Evolutionary conservation across 768 basidiomycete genomes (phyloP).

Genomic region (Termitomyces sp.): DNA sequence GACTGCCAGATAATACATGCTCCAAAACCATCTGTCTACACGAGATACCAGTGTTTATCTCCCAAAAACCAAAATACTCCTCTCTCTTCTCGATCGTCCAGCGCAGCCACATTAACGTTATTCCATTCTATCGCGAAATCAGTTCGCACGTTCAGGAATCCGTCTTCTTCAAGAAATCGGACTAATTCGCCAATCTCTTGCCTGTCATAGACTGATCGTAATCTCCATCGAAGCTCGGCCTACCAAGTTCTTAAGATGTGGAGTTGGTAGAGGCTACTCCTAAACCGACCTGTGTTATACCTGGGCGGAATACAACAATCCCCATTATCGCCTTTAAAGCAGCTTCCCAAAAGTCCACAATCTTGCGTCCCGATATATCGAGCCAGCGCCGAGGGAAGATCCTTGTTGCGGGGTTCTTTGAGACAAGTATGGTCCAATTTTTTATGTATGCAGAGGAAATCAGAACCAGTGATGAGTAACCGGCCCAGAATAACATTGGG

Average conservation of each 20-base stretch:
- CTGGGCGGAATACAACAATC: conserved; percentile 62
- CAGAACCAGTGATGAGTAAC: conserved; percentile 50
- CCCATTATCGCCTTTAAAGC: conserved; percentile 65
- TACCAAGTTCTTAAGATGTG: conserved; percentile 19
- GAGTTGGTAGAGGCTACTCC: neutral
- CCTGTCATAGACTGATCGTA: conserved; percentile 68
- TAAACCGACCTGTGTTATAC: conserved; percentile 59
- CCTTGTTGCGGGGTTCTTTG: conserved; percentile 36
- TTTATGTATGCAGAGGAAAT: conserved; percentile 47
- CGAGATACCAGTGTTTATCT: conserved; percentile 62
- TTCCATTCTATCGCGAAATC: conserved; percentile 17
- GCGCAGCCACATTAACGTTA: conserved; percentile 21
- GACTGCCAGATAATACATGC: conserved; percentile 1
- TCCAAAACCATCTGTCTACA: conserved; percentile 23
- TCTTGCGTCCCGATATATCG: conserved; percentile 57
- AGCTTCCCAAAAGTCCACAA: conserved; percentile 66
- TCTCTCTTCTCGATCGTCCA: conserved; percentile 49
- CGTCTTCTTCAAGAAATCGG: conserved; percentile 45
- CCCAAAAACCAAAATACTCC: conserved; percentile 53
- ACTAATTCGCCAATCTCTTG: conserved; percentile 68
- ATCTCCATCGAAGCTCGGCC: conserved; percentile 67
- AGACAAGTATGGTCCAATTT: conserved; percentile 53
- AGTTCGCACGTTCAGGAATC: conserved; percentile 34
- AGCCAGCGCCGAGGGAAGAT: conserved; percentile 73
- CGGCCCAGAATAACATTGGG: conserved; percentile 63